Evolutionary conservation across 176 grass and related monocot species (phyloP), one percentile per base, ranked within the genome.

Genomic region (Ampelocalamus luodianensis): DNA sequence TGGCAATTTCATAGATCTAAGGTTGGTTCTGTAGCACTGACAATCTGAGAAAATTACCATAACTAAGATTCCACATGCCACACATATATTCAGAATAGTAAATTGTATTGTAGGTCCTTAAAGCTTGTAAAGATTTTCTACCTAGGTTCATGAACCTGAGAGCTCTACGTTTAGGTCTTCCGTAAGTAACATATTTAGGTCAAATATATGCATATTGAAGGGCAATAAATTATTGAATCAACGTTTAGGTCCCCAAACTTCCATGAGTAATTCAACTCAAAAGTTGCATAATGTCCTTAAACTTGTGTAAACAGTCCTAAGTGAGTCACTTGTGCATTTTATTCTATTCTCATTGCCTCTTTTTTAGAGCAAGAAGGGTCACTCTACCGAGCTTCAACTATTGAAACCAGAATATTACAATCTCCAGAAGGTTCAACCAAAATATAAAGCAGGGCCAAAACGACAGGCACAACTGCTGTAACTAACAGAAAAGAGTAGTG

Each of bases 251-350:
- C 56, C 38, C 14, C 15, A 18, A 8, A 63, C 17, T 59, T 82
- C 11, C 50, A 54, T 58, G 23, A 58, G 74, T 60, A 22, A 26
- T 77, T 76, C 14, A 56, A 60, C 74, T 77, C 8, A 45, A 56
- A 42, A 58, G 53, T 40, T 40, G 40, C 23, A 71, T 71, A 71
- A 4, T 48, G 46, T 48, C 46, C 0, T 48, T 48, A 16, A 48
- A 48, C 46, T 48, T 48, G 46, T 48, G 46, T 48, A 3, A 48
- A 48, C 46, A 48, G 46, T 4, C 46, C 46, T 13, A 48, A 48
- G 46, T 14, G 46, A 29, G 29, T 29, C 29, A 29, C 29, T 29
- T 29, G 29, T 29, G 29, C 3, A 48, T 55, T 18, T 55, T 55
- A 54, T 48, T 79, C 58, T 64, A 44, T 45, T 29, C 29, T 29